Evolutionary conservation across 2,329 filamentous ascomycete species (phyloP), one percentile per base, ranked within the genome.

Genomic region (Alternaria arborescens): DNA sequence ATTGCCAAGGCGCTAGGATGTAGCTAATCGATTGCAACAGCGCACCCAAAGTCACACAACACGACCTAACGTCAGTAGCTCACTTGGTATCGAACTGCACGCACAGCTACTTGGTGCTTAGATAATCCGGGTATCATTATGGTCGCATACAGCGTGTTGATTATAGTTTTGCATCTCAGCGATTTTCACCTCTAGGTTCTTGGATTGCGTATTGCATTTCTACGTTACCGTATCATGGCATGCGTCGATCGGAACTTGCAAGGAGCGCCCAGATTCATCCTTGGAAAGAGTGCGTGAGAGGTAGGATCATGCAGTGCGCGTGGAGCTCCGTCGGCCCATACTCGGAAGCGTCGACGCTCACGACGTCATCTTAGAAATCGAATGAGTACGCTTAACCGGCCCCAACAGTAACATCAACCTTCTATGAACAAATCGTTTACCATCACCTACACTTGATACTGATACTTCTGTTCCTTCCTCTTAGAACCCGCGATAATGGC

Each of bases 401-500:
- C 20, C 4, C 46, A 48, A 34, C 32, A 42, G 20, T 16, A 24
- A 20, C 40, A 24, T 50, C 46, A 4, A 38, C 14, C 1, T 22
- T 38, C 8, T 5, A n/a, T 18, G 20, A 41, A 42, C 40, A 16
- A 41, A 20, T 0, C 18, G 5, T 24, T 12, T 24, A 12, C 18
- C 8, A 6, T 14, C 40, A 14, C 22, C 20, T 12, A 36, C 30
- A n/a, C 20, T 26, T 16, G n/a, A n/a, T 11, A 4, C 3, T 38
- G 34, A 11, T 34, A 5, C 18, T 10, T 6, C 24, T 26, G 24
- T 41, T 24, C 8, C 6, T 4, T 18, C 12, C 22, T 18, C 8
- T 14, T 32, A n/a, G 14, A 36, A 2, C 8, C 10, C 10, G 10
- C 11, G 8, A 66, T n/a, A 40, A 78, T 77, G 76, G 60, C 74